A percentile compares a stretch with the other conserved stretches of the same genome.
These are phyloP conservation scores for Dittrichia graveolens DNA, from an alignment of 129 eudicot genomes.

Conservation along the genomic window DNA sequence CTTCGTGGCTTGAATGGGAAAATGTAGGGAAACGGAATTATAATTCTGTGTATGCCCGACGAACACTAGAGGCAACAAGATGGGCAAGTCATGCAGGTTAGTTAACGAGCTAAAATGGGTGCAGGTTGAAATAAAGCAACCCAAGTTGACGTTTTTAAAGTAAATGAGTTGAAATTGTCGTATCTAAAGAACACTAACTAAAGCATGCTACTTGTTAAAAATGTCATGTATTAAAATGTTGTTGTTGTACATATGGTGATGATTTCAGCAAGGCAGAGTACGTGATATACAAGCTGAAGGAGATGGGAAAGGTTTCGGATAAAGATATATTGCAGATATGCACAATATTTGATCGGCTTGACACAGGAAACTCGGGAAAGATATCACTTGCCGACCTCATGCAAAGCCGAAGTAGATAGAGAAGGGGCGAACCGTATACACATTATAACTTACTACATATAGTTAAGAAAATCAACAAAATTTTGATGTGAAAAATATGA, in stretches of 20 bases:
- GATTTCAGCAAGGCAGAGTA: conserved; percentile 77
- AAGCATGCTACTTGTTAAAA: neutral
- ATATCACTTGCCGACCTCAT: conserved; percentile 80
- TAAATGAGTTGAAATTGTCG: no score
- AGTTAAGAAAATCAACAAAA: neutral
- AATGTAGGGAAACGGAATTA: neutral
- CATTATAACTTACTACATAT: conserved; percentile 4
- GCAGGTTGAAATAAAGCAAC: no score
- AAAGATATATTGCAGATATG: conserved; percentile 72
- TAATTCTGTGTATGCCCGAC: no score
- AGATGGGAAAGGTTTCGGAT: conserved; percentile 78
- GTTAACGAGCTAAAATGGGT: no score
- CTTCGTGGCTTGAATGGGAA: no score
- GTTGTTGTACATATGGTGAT: neutral
- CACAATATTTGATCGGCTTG: conserved; percentile 67
- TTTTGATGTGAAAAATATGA: neutral
- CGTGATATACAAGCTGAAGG: conserved; percentile 86
- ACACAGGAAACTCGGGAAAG: conserved; percentile 72
- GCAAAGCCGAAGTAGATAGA: conserved; percentile 35
- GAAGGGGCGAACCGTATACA: conserved; percentile 18
- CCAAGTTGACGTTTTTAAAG: no score
- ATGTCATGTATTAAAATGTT: neutral
- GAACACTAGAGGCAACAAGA: no score
- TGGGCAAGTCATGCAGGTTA: no score
- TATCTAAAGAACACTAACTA: neutral